Evolutionary conservation across 2,329 filamentous ascomycete genomes (phyloP), one percentile per base, ranked within the genome.

Genomic region (Fusarium concolor): DNA sequence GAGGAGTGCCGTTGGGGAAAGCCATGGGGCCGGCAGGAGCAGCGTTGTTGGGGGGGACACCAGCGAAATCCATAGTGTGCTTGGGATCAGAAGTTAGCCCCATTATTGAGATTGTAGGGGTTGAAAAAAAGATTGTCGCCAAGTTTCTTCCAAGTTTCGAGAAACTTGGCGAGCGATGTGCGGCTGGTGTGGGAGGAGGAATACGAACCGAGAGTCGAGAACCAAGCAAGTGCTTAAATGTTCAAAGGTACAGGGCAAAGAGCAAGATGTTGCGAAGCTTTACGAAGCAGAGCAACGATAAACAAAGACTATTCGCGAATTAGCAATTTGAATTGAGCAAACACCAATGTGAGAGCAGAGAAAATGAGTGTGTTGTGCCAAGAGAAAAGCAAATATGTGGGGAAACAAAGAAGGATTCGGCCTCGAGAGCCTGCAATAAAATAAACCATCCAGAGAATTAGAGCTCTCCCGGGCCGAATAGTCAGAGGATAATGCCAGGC

Each of bases 1-100:
- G 78, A 51, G 79, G 79, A 22, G 79, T 81, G 63, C 79, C 79
- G 74, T 81, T 81, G 26, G 75, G 67, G 63, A 76, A 81, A 56
- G 75, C 65, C 78, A 80, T 79, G 60, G 77, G 75, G 71, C 72
- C 73, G 56, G 72, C 61, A 56, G 73, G 68, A 61, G 75, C 67
- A 44, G 74, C 73, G 50, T 75, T 75, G 70, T 79, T 78, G 70
- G 76, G 68, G 31, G 74, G 74, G 38, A 72, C 72, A 49, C 63
- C 70, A 38, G 71, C 63, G 68, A 77, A 78, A 56, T 76, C 76
- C 77, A 78, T 78, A 62, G 55, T 74, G 64, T 50, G 63, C 75
- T 78, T 31, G 6, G 47, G 10, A 6, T 17, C 2, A 11, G 6
- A n/a, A 31, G 59, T 73, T 45, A 74, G 62, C 33, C 44, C 22